phyloP scores from a whole-genome alignment of 139 green algal genomes.

The Astrephomene gubernaculifera region DNA sequence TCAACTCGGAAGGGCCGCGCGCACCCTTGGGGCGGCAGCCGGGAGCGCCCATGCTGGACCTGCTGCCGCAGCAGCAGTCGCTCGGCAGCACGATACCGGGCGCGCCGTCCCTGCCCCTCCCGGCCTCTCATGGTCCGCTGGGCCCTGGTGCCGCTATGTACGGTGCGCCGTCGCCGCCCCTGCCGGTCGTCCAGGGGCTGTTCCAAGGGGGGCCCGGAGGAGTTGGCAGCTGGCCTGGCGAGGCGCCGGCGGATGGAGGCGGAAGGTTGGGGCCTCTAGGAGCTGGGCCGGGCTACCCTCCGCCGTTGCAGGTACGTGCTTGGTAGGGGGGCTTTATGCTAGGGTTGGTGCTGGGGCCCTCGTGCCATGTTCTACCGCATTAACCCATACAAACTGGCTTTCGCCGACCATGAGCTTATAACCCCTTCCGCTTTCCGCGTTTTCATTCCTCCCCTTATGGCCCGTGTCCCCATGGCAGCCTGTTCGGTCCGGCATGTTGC shows the following conservation, averaged over 20 bases:
- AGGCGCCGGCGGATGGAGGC: background rate
- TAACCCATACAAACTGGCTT: no score
- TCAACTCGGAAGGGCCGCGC: conserved; percentile 33
- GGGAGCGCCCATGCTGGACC: background rate
- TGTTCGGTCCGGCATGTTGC: background rate
- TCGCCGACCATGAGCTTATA: no score
- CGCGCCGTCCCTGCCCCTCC: background rate
- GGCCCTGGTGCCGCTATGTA: no score
- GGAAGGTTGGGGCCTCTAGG: background rate
- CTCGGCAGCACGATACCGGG: background rate
- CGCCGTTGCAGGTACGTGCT: conserved; percentile 17
- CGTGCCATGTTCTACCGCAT: no score
- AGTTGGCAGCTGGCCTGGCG: background rate
- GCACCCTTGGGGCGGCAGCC: background rate
- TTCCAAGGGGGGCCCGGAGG: background rate
- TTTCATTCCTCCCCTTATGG: background rate
- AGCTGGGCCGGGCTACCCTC: background rate
- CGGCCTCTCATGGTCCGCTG: no score
- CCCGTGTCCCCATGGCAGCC: background rate
- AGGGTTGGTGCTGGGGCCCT: no score
- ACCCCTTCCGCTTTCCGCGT: no score
- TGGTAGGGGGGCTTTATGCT: no score
- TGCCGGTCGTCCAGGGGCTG: conserved; percentile 12
- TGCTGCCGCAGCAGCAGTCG: background rate
- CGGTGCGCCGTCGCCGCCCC: background rate